phyloP scores from a whole-genome alignment of 805 yeast genomes.

The Lachancea quebecensis region DNA sequence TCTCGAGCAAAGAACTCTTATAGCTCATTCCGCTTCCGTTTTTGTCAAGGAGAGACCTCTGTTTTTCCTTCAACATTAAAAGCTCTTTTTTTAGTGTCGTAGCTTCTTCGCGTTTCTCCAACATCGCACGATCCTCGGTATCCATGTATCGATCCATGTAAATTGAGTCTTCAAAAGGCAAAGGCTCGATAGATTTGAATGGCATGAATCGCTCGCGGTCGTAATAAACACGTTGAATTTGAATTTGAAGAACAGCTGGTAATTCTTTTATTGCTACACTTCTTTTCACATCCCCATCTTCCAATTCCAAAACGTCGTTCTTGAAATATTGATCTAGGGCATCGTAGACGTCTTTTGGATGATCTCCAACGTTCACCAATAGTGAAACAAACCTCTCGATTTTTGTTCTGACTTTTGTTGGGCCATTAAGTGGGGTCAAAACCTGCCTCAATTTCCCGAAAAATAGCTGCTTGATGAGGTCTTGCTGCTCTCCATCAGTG shows the following conservation, averaged over 20 bases:
- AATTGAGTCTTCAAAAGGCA: conserved; percentile 69
- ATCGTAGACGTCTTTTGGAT: conserved; percentile 83
- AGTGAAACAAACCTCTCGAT: conserved; percentile 74
- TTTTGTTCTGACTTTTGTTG: conserved; percentile 39
- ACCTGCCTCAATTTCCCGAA: conserved; percentile 82
- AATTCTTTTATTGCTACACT: conserved; percentile 61
- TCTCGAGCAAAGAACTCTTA: conserved; percentile 47
- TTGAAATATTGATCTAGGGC: conserved; percentile 80
- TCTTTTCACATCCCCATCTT: conserved; percentile 68
- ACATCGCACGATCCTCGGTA: conserved; percentile 50
- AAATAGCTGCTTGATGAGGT: conserved; percentile 70
- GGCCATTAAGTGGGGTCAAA: conserved; percentile 44
- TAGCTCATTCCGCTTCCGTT: conserved; percentile 46
- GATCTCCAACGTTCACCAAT: conserved; percentile 79
- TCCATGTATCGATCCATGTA: conserved; percentile 86
- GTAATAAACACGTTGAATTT: conserved; percentile 88
- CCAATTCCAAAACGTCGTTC: conserved; percentile 57
- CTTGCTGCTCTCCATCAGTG: conserved; percentile 74
- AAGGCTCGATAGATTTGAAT: conserved; percentile 73
- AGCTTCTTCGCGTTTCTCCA: conserved; percentile 49
- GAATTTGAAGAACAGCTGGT: conserved; percentile 83
- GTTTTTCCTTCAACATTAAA: conserved; percentile 37
- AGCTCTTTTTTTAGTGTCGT: conserved; percentile 54
- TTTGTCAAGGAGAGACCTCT: conserved; percentile 35
- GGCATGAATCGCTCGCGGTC: conserved; percentile 68